Conservation (phyloP, 768 basidiomycete genomes). For the Tulasnella sp. region DNA sequence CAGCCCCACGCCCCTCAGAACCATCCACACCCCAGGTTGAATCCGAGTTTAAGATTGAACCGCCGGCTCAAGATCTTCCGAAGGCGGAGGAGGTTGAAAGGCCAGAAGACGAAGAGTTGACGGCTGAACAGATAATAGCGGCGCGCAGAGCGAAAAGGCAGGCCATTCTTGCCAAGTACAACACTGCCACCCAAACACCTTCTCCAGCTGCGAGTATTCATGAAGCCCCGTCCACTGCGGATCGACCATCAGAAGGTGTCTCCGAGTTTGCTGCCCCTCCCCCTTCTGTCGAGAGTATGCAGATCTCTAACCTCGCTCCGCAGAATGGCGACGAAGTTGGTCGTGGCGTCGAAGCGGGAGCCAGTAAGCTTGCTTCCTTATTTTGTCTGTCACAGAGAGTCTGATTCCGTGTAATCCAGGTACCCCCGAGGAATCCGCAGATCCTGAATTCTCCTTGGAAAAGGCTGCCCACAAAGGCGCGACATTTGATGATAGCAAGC, state of each 20-base stretch:
- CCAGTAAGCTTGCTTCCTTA: not conserved
- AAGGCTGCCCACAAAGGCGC: constrained; percentile 53
- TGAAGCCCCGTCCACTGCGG: constrained; percentile 50
- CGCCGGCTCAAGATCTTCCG: not conserved
- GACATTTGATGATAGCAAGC: constrained; percentile 43
- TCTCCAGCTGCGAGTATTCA: constrained; percentile 20
- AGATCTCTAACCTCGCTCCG: constrained; percentile 54
- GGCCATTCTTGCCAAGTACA: constrained; percentile 73
- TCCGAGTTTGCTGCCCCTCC: constrained; percentile 47
- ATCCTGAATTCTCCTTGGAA: constrained; percentile 6
- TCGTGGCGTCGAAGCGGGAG: constrained; percentile 22
- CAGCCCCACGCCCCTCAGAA: constrained; percentile 23
- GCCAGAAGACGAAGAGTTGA: constrained; percentile 47
- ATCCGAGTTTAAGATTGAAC: constrained; percentile 4
- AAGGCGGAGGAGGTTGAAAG: constrained; percentile 25
- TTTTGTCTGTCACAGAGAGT: not conserved
- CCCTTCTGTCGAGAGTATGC: constrained; percentile 35
- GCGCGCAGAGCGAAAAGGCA: constrained; percentile 62
- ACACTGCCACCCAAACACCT: constrained; percentile 33
- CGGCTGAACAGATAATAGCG: constrained; percentile 56
- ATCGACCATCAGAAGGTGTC: constrained; percentile 52
- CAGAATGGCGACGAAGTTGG: constrained; percentile 44
- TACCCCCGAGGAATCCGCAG: constrained; percentile 20
- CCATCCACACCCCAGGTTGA: constrained; percentile 21
- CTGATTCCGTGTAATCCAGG: constrained; percentile 23